phyloP scores from a whole-genome alignment of 129 eudicot genomes.

The Flaveria brownii region DNA sequence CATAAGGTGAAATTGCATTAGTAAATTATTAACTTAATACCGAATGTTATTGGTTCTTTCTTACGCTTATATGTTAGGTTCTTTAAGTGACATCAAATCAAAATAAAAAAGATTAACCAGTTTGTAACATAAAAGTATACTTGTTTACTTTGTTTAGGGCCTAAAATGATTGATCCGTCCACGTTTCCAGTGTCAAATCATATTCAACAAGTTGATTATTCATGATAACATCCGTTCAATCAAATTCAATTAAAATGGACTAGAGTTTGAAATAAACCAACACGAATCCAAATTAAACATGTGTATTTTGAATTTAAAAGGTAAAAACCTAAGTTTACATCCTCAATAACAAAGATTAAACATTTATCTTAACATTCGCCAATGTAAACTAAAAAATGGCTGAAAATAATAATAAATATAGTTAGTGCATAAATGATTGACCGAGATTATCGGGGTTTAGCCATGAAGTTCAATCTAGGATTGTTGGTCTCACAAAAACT shows the following conservation, averaged over 20 bases:
- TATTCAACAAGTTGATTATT: background rate
- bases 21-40: too few relatives aligned
- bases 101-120: too few relatives aligned
- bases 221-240: background rate
- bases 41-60: too few relatives aligned
- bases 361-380: background rate
- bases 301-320: background rate
- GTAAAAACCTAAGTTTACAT: background rate
- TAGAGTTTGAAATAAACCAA: background rate
- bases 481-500: slow-evolving; percentile 39
- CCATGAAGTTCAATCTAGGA: slow-evolving; percentile 25
- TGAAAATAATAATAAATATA: slow-evolving; percentile 9
- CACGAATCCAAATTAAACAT: background rate
- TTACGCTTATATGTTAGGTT: too few relatives aligned
- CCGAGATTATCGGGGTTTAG: slow-evolving; percentile 59
- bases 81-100: too few relatives aligned
- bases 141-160: too few relatives aligned
- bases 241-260: background rate
- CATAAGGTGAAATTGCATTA: too few relatives aligned
- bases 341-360: background rate
- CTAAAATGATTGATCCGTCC: too few relatives aligned
- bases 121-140: too few relatives aligned
- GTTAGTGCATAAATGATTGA: slow-evolving; percentile 42
- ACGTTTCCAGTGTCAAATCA: background rate
- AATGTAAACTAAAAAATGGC: slow-evolving; percentile 12